phyloP scores from a whole-genome alignment of 768 basidiomycete species.

The Suillus discolor region DNA sequence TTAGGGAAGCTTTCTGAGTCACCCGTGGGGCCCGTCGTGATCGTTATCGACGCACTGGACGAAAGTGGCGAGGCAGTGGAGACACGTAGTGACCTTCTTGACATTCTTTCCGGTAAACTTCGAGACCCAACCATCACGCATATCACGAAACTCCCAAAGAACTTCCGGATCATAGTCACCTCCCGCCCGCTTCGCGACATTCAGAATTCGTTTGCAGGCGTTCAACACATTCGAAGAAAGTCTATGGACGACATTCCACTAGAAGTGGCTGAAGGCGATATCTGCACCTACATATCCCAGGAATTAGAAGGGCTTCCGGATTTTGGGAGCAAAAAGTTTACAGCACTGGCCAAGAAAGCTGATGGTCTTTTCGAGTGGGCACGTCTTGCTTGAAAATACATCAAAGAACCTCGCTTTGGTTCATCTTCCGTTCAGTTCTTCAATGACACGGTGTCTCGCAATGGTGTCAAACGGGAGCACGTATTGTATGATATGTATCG shows the following conservation, averaged over 20 bases:
- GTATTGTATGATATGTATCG: constrained; percentile 15
- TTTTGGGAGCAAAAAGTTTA: constrained; percentile 2
- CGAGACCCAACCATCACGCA: no score
- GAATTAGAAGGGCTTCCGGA: background rate
- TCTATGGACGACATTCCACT: constrained; percentile 11
- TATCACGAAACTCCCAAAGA: no score
- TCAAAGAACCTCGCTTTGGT: background rate
- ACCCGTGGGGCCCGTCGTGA: no score
- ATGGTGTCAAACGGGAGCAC: background rate
- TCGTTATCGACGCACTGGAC: no score
- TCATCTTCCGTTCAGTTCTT: constrained; percentile 6
- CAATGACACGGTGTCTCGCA: background rate
- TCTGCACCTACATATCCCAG: constrained; percentile 5
- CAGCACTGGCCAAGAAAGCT: constrained; percentile 1
- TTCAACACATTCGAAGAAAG: background rate
- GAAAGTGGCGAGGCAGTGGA: no score
- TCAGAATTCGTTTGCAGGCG: background rate
- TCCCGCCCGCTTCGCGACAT: constrained; percentile 5
- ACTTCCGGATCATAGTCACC: no score
- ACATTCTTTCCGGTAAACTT: no score
- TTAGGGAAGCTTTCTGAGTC: no score
- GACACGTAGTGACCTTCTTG: no score
- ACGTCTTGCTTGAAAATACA: constrained; percentile 15
- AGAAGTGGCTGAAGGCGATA: background rate
- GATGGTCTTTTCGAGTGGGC: constrained; percentile 15